Base-by-base conservation (phyloP, 495 filamentous ascomycete genomes). In the Pyrenopolyporus hunteri region DNA sequence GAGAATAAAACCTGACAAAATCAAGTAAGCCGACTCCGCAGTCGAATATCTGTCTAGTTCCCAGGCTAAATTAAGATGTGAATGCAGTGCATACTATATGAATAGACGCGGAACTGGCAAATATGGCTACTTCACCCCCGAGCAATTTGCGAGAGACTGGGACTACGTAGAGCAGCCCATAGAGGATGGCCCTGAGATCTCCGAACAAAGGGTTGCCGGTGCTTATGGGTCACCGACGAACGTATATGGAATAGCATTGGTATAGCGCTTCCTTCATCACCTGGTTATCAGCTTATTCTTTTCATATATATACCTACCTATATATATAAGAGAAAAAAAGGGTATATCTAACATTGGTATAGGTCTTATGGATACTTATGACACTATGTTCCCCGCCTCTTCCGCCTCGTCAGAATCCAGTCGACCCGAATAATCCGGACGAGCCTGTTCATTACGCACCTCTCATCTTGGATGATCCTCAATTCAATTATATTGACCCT, bases 61-160 rank as follows among this genome's bases (percentile, higher is more conserved):
- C 13, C n/a, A 9, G 20, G 7, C 17, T 49, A 13, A 40, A 6
- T 17, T 48, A 4, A 42, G 16, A 40, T 23, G 20, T 10, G 22
- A 48, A 23, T 9, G 40, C 26, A 57, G 54, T 25, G 2, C 9
- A 5, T 68, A 64, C 29, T 65, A 65, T 19, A 5, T 43, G 1
- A n/a, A 8, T 0, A 9, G 6, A 19, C 35, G 61, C n/a, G 1
- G 1, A 1, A 4, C 7, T 5, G 61, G 46, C 13, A 62, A 58
- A 42, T 32, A 17, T 1, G 57, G 62, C 13, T 48, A 50, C 16
- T 45, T 11, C 10, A 47, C 66, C 14, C 66, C 66, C 11, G 66
- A 66, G 33, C 66, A 69, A 48, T 69, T 69, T 33, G 62, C 53
- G n/a, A 6, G 4, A 6, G 61, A 69, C 0, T 69, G 66, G 66